Conservation (phyloP, 225 moss, liverwort and hornwort genomes). For the Rhytidiadelphus loreus region DNA sequence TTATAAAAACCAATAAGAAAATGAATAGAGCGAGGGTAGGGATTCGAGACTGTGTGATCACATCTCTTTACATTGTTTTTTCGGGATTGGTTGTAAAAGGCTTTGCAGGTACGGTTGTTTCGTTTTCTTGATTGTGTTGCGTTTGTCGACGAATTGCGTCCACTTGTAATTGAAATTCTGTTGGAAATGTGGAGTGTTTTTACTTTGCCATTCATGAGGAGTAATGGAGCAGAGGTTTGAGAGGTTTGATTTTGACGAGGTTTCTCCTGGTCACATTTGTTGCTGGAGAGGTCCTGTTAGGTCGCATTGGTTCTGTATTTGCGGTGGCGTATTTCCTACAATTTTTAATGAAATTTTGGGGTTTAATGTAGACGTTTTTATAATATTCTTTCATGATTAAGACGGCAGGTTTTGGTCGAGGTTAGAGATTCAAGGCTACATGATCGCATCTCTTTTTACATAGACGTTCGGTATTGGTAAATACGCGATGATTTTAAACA, state of each 20-base stretch:
- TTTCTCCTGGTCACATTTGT: not conserved
- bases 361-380: not conserved
- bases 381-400: not conserved
- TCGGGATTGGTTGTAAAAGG: not conserved
- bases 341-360: too few relatives aligned
- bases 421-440: not conserved
- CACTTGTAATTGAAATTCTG: not conserved
- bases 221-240: not conserved
- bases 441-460: not conserved
- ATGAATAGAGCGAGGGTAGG: not conserved
- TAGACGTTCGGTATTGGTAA: not conserved
- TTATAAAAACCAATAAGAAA: too few relatives aligned
- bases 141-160: not conserved
- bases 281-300: not conserved
- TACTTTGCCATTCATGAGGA: not conserved
- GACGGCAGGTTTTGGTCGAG: not conserved
- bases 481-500: not conserved
- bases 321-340: not conserved
- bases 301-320: not conserved
- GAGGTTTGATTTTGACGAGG: not conserved
- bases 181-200: not conserved
- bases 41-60: not conserved
- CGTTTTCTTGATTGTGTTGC: not conserved
- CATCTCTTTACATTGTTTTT: not conserved
- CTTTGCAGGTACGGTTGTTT: not conserved